These are phyloP conservation scores for Laburnicola sp. DNA, from an alignment of 2,329 filamentous ascomycete species.

Conservation along the genomic window DNA sequence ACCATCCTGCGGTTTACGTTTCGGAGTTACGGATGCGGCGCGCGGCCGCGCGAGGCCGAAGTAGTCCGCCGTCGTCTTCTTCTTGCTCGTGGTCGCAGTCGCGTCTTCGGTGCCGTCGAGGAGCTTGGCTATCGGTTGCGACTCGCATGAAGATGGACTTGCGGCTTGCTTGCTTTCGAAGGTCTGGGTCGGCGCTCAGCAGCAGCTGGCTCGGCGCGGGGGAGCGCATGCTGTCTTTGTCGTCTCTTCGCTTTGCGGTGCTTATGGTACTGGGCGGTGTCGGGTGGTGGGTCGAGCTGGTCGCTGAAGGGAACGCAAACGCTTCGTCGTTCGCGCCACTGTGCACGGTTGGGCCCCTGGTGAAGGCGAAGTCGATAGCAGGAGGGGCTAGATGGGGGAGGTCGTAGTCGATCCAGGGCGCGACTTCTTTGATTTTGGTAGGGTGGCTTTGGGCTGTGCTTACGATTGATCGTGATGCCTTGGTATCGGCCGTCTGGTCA, in stretches of 20 bases:
- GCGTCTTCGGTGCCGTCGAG: conserved; percentile 23
- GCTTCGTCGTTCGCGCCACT: not conserved
- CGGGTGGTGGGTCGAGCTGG: not conserved
- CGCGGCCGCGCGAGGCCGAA: conserved; percentile 3
- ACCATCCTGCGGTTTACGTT: no score
- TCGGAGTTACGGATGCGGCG: not conserved
- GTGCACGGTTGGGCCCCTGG: not conserved
- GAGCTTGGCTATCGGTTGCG: conserved; percentile 24
- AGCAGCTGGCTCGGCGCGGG: not conserved
- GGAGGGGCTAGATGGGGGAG: conserved; percentile 2
- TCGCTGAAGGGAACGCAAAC: not conserved
- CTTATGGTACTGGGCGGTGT: not conserved
- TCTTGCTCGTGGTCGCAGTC: no score
- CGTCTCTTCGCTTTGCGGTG: conserved; percentile 1
- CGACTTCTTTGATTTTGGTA: conserved; percentile 24
- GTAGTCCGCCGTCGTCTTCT: conserved; percentile 1
- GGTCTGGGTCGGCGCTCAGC: not conserved
- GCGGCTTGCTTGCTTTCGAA: conserved; percentile 7
- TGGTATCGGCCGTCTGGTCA: not conserved
- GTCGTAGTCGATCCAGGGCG: conserved; percentile 30
- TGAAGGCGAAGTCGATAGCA: not conserved
- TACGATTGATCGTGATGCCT: conserved; percentile 3
- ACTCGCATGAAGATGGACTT: conserved; percentile 16
- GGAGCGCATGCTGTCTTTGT: conserved; percentile 1
- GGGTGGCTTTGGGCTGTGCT: conserved; percentile 18